Evolutionary conservation across 495 filamentous ascomycete genomes (phyloP).

Genomic region (Neurospora sp.): DNA sequence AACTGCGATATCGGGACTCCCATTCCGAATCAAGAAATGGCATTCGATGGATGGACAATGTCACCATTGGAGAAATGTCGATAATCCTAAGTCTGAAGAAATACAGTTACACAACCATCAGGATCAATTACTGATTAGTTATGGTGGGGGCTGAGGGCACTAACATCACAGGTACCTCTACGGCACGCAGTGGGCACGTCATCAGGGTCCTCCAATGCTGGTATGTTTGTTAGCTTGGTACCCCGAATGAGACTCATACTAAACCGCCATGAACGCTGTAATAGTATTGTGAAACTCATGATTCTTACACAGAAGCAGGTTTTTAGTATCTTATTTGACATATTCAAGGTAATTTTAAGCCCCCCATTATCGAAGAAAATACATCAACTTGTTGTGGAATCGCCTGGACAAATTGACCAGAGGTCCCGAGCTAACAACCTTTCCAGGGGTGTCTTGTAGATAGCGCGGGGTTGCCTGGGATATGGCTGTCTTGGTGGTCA

Average conservation of each 20-base stretch:
- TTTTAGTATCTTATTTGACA: too few relatives aligned
- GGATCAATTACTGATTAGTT: background rate
- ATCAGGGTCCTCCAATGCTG: background rate
- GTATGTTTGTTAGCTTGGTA: too few relatives aligned
- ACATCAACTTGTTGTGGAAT: too few relatives aligned
- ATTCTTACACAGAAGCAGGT: too few relatives aligned
- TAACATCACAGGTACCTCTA: background rate
- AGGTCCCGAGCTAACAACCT: too few relatives aligned
- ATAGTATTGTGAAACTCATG: too few relatives aligned
- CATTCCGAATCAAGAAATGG: background rate
- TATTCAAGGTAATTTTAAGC: too few relatives aligned
- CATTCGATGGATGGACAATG: background rate
- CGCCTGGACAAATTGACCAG: too few relatives aligned
- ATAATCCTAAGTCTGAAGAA: background rate
- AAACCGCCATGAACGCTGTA: too few relatives aligned
- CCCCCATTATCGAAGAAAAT: too few relatives aligned
- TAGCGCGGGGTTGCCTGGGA: background rate
- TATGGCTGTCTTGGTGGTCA: background rate
- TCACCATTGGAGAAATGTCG: background rate
- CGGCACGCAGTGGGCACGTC: background rate
- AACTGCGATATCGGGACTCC: background rate
- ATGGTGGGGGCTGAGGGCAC: background rate
- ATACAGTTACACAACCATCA: background rate
- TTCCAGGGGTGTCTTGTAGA: background rate
- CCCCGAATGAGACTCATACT: too few relatives aligned